phyloP scores from a whole-genome alignment of 2,329 filamentous ascomycete genomes.

The Leptographium flavum region DNA sequence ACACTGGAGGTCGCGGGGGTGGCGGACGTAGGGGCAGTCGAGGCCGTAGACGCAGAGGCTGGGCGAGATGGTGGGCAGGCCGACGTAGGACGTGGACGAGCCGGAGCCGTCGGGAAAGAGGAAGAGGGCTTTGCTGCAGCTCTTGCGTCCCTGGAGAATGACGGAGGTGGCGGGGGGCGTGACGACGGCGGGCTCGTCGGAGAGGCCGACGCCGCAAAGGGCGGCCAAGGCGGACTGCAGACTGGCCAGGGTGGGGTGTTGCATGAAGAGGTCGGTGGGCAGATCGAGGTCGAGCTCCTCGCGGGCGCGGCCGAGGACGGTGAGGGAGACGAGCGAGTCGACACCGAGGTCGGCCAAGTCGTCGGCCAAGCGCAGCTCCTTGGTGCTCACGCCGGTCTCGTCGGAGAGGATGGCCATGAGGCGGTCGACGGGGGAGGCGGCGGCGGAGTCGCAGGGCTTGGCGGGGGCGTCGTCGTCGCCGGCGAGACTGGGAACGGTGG shows the following conservation, averaged over 20 bases:
- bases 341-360: not conserved
- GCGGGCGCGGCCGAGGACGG: not conserved
- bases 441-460: not conserved
- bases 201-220: not conserved
- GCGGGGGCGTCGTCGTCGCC: not conserved
- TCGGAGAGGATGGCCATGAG: not conserved
- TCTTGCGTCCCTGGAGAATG: not conserved
- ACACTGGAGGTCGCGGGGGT: not conserved
- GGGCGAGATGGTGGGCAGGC: not conserved
- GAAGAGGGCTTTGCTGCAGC: not conserved
- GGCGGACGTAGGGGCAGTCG: not conserved
- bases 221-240: not conserved
- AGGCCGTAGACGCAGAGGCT: not conserved
- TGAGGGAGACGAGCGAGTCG: not conserved
- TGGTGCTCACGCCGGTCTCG: not conserved
- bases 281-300: not conserved
- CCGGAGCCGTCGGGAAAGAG: not conserved
- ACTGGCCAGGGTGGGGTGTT: not conserved
- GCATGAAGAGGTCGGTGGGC: not conserved
- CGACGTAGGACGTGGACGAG: not conserved
- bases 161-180: not conserved
- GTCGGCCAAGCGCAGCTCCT: not conserved
- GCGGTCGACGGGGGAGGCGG: not conserved
- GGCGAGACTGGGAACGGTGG: not conserved
- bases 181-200: not conserved